A percentile compares a stretch with the other conserved stretches of the same genome.
Conservation (phyloP, 352 stramenopile genomes). For the Pythium brachiatum region DNA sequence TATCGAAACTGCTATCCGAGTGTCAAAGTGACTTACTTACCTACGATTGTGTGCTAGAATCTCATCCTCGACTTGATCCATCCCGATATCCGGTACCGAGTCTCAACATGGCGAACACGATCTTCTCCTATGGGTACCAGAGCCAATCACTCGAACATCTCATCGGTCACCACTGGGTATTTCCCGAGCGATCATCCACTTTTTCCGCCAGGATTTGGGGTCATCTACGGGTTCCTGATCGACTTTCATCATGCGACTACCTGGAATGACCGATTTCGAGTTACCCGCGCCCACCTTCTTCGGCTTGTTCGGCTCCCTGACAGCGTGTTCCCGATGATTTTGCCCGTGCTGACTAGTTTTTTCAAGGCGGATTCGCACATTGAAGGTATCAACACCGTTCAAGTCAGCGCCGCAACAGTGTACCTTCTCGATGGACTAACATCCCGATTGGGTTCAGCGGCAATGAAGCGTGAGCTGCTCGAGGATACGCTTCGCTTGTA, state of each 20-base stretch:
- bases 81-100: slow-evolving; percentile 11
- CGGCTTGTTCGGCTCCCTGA: slow-evolving; percentile 40
- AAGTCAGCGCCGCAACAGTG: slow-evolving; percentile 50
- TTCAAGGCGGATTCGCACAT: slow-evolving; percentile 46
- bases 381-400: slow-evolving; percentile 37
- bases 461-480: slow-evolving; percentile 33
- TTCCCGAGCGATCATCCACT: slow-evolving; percentile 11
- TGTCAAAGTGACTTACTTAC: not conserved
- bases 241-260: slow-evolving; percentile 33
- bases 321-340: slow-evolving; percentile 40
- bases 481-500: slow-evolving; percentile 55
- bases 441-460: slow-evolving; percentile 36
- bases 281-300: slow-evolving; percentile 31
- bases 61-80: slow-evolving; percentile 21
- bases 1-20: not conserved
- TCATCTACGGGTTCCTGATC: slow-evolving; percentile 49
- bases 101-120: slow-evolving; percentile 21
- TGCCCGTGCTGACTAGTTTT: slow-evolving; percentile 54
- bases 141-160: not conserved
- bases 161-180: not conserved
- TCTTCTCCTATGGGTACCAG: not conserved
- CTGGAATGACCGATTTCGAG: slow-evolving; percentile 47
- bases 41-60: not conserved
- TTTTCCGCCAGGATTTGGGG: slow-evolving; percentile 43
- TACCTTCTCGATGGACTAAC: slow-evolving; percentile 53